Evolutionary conservation across 1,284 basidiomycete species (phyloP), one percentile per base, ranked within the genome.

Genomic region (Microbotryum intermedium): DNA sequence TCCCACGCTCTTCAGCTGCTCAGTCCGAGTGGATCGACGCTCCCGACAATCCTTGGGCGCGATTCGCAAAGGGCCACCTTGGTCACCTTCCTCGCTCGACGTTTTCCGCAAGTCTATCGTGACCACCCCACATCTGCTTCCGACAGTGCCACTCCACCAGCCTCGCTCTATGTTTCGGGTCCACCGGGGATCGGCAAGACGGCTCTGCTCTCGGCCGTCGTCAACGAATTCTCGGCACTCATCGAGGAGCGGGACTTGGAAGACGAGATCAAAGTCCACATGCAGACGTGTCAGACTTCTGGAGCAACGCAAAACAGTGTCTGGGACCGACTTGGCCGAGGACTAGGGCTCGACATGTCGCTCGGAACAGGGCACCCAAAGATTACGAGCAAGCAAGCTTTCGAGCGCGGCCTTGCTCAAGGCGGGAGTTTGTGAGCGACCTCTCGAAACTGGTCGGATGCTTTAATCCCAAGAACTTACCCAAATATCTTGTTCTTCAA

Each of bases 111-210:
- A 16, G 58, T 55, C 16, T 60, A 56, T 45, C 29, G 52, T 47
- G 51, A 50, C 18, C 56, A 53, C 42, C 26, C 20, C 34, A 46
- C 4, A 59, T 50, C 55, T 18, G 44, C 44, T 1, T 21, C 54
- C 23, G 26, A 30, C 20, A 49, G 6, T 60, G 23, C n/a, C 48
- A 26, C 11, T 11, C 18, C 46, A 45, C 58, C 57, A 0, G 60
- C 65, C 64, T 69, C 55, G 3, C 69, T 77, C 23, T 77, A 77
- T 67, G 71, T 77, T 34, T 77, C 75, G 26, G 76, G 76, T n/a
- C 70, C 74, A 29, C 76, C 76, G 3, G 76, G 76, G 1, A 76
- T 76, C 5, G 76, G 76, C 52, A 77, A 77, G 67, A 77, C 76
- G 11, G 76, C 75, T 4, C 70, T 77, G 2, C 65, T 77, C 4